A percentile compares a stretch with the other conserved stretches of the same genome.
phyloP scores from a whole-genome alignment of 106 monocot species.

The Agapanthus africanus region DNA sequence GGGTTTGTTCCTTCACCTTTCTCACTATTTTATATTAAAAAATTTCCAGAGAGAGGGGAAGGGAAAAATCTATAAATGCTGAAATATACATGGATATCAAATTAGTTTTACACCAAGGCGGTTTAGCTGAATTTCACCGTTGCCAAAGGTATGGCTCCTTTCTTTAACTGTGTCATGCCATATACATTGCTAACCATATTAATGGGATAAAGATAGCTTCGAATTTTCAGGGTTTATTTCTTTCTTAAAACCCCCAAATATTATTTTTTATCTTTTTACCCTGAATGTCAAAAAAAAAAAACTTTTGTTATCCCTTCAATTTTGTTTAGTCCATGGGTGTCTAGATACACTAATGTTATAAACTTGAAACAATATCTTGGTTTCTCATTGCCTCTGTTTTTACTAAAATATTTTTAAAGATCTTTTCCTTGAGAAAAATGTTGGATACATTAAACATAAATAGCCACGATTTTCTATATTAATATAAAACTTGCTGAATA shows the following conservation, averaged over 20 bases:
- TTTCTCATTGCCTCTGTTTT: too few species aligned
- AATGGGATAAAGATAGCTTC: not conserved
- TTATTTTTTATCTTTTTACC: too few species aligned
- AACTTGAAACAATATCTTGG: too few species aligned
- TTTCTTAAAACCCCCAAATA: too few species aligned
- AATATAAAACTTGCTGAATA: not conserved
- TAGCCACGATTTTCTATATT: not conserved
- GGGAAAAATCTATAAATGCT: slow-evolving; percentile 5
- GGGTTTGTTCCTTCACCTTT: slow-evolving; percentile 3
- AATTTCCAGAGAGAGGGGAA: slow-evolving; percentile 6
- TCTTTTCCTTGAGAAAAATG: too few species aligned
- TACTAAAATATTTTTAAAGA: too few species aligned
- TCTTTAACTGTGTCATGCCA: slow-evolving; percentile 1
- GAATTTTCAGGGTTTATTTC: not conserved
- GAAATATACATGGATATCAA: slow-evolving; percentile 5
- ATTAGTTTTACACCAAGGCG: not conserved
- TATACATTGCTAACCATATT: not conserved
- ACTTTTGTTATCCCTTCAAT: too few species aligned
- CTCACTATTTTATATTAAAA: slow-evolving; percentile 5
- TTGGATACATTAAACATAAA: not conserved
- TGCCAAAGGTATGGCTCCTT: not conserved
- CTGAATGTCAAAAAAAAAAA: too few species aligned
- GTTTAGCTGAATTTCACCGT: slow-evolving; percentile 5
- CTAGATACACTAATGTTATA: too few species aligned
- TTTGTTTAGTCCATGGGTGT: too few species aligned